Percentiles rank a stretch among this genome's conserved stretches.
These are phyloP conservation scores for Populus hybrid DNA, from an alignment of 441 rosid species.

Conservation along the genomic window DNA sequence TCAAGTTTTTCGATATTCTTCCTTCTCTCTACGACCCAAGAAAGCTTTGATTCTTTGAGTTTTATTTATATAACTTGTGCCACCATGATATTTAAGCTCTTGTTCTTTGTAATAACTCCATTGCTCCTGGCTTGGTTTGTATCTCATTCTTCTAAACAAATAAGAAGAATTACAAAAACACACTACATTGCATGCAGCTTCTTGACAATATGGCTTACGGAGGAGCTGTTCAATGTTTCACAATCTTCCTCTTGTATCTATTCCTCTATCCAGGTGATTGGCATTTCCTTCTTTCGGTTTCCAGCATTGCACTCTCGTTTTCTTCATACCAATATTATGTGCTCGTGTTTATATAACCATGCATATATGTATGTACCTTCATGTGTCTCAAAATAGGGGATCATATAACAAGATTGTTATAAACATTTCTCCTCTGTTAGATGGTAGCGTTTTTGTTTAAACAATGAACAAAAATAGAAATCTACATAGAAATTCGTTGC, in stretches of 20 bases:
- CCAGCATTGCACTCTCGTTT: background rate
- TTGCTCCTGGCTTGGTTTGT: conserved; percentile 36
- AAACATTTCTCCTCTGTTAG: background rate
- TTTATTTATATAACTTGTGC: conserved; percentile 39
- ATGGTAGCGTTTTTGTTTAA: background rate
- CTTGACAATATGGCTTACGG: conserved; percentile 41
- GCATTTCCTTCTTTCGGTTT: background rate
- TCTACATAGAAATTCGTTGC: background rate
- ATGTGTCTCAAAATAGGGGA: background rate
- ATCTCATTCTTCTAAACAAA: conserved; percentile 25
- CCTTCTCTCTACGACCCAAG: conserved; percentile 57
- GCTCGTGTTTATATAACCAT: background rate
- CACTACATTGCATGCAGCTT: conserved; percentile 3
- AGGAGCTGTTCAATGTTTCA: conserved; percentile 32
- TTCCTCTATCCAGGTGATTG: conserved; percentile 60
- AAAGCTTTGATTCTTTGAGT: conserved; percentile 75
- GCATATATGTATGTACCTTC: background rate
- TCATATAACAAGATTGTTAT: background rate
- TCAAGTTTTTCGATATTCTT: conserved; percentile 98
- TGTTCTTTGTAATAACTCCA: conserved; percentile 44
- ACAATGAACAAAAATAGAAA: background rate
- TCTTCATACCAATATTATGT: background rate
- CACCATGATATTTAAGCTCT: conserved; percentile 44
- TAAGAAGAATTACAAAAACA: conserved; percentile 9
- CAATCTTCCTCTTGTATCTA: conserved; percentile 47